Base-by-base conservation (phyloP, 768 basidiomycete species). In the Trametes elegans region DNA sequence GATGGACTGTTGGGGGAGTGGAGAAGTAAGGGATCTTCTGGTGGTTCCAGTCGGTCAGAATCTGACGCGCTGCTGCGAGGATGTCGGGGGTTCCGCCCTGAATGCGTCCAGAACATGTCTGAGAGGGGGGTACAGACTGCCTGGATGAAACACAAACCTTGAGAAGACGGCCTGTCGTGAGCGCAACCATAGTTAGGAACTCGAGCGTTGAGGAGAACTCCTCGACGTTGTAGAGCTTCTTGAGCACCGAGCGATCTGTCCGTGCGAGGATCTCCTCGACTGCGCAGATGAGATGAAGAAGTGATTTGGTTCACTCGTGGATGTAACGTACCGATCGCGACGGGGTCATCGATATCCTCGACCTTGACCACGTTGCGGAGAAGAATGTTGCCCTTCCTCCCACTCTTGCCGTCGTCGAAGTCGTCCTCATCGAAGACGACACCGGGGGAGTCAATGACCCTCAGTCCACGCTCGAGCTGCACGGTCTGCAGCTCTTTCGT, bases 21-120 rank as follows among this genome's bases (percentile, higher is more conserved):
- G 93, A 90, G 73, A 79, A 90, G 72, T 91, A 98, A 0, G 91
- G 88, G 10, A 98, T 96, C 66, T 93, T 96, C 68, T 97, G 93
- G 53, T 91, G 84, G 64, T 98, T 98, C 95, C 96, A 99, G 67
- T 99, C 94, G 44, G 76, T 81, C 1, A 98, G 70, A 21, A 98
- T 79, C 13, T 87, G 83, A 28, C 91, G 85, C 0, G 95, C 93
- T 0, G 93, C 81, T 6, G 88, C 77, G 38, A 87, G 82, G 28
- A 95, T 69, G 69, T 98, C 93, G 1, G 96, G 95, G 0, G 93
- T 88, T 43, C 96, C 96, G 27, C 94, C 94, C 88, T 91, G 60
- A 1, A 21, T 7, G 34, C 19, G 28, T 54, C 44, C 59, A 27
- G 27, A n/a, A 19, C 18, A 38, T 27, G 24, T 18, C 41, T 43